A percentile compares a stretch with the other conserved stretches of the same genome.
These are phyloP conservation scores for Otatea glauca DNA, from an alignment of 176 grass and related monocot genomes.

Conservation along the genomic window DNA sequence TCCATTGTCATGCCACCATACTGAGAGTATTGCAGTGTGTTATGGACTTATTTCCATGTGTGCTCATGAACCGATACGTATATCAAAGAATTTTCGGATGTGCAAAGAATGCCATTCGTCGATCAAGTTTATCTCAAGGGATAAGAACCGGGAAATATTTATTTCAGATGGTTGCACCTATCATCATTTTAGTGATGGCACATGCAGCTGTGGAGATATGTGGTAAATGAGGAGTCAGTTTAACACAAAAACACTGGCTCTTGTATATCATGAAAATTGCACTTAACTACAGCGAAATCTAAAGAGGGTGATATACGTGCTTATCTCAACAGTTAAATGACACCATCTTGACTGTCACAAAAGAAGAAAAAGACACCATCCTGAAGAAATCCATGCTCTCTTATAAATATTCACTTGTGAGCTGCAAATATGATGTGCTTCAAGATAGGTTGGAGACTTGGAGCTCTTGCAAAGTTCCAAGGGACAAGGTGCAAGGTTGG, in stretches of 20 bases:
- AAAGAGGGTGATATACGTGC: background rate
- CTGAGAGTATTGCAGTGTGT: conserved; percentile 59
- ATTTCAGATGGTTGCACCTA: conserved; percentile 64
- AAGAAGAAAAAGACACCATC: conserved; percentile 18
- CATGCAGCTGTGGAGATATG: conserved; percentile 59
- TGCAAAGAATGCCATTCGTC: conserved; percentile 69
- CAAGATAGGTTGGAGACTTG: conserved; percentile 3
- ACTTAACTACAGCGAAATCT: background rate
- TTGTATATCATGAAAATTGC: conserved; percentile 34
- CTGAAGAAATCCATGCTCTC: background rate
- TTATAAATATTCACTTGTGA: background rate
- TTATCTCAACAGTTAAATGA: background rate
- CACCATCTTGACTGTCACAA: background rate
- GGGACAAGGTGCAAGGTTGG: background rate
- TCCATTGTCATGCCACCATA: conserved; percentile 71
- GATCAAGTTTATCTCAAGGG: conserved; percentile 61
- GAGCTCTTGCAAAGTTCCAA: conserved; percentile 18
- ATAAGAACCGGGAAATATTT: conserved; percentile 50
- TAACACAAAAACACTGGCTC: background rate
- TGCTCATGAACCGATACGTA: conserved; percentile 46
- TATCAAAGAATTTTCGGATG: conserved; percentile 76
- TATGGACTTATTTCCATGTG: conserved; percentile 59
- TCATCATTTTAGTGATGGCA: conserved; percentile 60
- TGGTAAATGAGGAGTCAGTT: conserved; percentile 48
- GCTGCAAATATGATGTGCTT: conserved; percentile 33